A percentile compares a stretch with the other conserved stretches of the same genome.
Evolutionary conservation across 192 early-diverging fungal genomes (phyloP).

Genomic region (Coemansia sp.): DNA sequence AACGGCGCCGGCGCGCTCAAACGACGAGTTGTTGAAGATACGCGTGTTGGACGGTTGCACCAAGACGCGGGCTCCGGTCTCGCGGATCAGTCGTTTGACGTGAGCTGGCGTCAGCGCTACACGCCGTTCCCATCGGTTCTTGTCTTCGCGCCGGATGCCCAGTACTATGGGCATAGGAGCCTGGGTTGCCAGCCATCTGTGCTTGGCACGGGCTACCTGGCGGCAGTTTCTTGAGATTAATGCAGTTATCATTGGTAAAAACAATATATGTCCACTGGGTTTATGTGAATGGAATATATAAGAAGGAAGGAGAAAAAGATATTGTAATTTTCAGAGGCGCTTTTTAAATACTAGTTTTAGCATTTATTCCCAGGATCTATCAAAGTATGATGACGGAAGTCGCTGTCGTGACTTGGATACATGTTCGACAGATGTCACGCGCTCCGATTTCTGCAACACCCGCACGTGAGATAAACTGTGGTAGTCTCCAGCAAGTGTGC

Average conservation of each 20-base stretch:
- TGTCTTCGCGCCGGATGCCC: conserved; percentile 91
- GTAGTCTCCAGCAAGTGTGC: background rate
- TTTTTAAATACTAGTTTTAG: background rate
- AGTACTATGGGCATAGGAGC: conserved; percentile 47
- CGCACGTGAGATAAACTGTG: background rate
- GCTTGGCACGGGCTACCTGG: background rate
- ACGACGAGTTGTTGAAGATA: conserved; percentile 85
- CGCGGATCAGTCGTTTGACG: conserved; percentile 78
- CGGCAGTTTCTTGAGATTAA: background rate
- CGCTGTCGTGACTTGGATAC: background rate
- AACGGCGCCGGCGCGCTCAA: conserved; percentile 78
- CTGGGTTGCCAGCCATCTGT: background rate
- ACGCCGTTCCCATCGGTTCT: conserved; percentile 96
- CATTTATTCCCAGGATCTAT: conserved; percentile 3
- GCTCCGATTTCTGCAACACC: background rate
- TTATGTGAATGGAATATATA: background rate
- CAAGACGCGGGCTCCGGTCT: conserved; percentile 78
- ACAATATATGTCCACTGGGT: background rate
- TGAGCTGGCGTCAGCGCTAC: conserved; percentile 86
- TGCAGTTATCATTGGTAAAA: background rate
- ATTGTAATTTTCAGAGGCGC: background rate
- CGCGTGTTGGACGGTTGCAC: conserved; percentile 94
- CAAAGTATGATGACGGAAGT: conserved; percentile 1
- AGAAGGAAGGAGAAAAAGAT: background rate
- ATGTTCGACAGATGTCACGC: background rate